Evolutionary conservation across 345 rosid species (phyloP), one percentile per base, ranked within the genome.

Genomic region (Eucalyptus shirleyi): DNA sequence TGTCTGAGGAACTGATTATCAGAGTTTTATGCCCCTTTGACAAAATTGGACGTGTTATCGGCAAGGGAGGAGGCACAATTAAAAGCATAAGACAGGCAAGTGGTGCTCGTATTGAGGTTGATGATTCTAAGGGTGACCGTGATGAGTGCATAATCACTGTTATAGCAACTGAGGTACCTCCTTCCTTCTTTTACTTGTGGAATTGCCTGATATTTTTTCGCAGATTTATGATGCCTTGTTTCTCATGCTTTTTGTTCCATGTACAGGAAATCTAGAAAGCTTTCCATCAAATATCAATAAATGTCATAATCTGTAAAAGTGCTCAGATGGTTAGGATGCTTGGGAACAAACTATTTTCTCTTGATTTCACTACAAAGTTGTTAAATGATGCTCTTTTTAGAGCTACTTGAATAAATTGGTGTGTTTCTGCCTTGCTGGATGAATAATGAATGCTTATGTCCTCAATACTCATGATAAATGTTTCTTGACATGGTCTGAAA

Each of bases 21-120:
- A 93, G 94, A 89, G 95, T 98, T 15, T 55, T 98, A 90, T 98
- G 99, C 91, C 94, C 98, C 60, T 94, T 92, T 90, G 90, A 94
- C 89, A 98, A 96, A 89, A 98, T 97, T 88, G 99, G 99, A 4
- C 99, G 99, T 87, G 99, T 98, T 87, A 98, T 98, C 87, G 99
- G 99, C 81, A 97, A 94, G 93, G 99, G 97, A 91, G 99, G 99
- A 42, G 89, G 96, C 86, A 96, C 99, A 55, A 96, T 97, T 89
- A 98, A 96, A 92, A 95, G 93, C 86, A 96, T 98, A 89, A 97
- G 99, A 91, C 99, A 98, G 92, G 93, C 95, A 8, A 98, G 94
- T 89, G 99, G 99, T 85, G 96, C 99, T 92, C 95, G 90, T 88
- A 89, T 97, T 26, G 99, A 97, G 89, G 98, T 98, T 89, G 95